Conservation (phyloP, 2,329 filamentous ascomycete species). For the Aphanoascus verrucosus region DNA sequence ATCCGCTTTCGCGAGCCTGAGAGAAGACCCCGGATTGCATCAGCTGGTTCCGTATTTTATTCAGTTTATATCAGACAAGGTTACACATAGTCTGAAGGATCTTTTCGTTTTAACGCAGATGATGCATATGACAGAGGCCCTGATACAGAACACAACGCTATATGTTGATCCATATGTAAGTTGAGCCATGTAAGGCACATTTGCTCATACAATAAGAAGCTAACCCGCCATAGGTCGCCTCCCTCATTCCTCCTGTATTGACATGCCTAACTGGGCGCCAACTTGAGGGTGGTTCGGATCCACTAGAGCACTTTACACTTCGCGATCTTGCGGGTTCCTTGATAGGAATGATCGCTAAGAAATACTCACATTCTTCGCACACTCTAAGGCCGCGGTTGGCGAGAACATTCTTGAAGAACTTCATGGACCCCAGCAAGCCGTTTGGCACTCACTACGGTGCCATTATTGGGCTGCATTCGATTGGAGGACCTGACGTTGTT, state of each 20-base stretch:
- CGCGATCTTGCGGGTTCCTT: slow-evolving; percentile 76
- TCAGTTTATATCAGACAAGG: slow-evolving; percentile 89
- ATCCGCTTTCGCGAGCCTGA: slow-evolving; percentile 73
- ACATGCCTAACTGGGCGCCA: slow-evolving; percentile 83
- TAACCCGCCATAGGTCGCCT: slow-evolving; percentile 40
- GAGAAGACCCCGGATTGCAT: slow-evolving; percentile 83
- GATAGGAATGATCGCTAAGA: slow-evolving; percentile 64
- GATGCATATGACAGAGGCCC: slow-evolving; percentile 77
- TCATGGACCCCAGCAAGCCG: slow-evolving; percentile 75
- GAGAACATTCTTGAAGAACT: slow-evolving; percentile 83
- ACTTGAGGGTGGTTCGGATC: slow-evolving; percentile 50
- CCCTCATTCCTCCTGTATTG: slow-evolving; percentile 73
- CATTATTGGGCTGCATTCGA: slow-evolving; percentile 64
- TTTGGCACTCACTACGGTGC: slow-evolving; percentile 82
- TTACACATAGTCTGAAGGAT: slow-evolving; percentile 86
- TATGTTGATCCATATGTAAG: slow-evolving; percentile 59
- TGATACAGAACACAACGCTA: slow-evolving; percentile 72
- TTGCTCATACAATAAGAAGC: slow-evolving; percentile 5
- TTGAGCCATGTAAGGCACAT: neutral
- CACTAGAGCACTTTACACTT: slow-evolving; percentile 60
- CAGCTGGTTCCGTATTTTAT: slow-evolving; percentile 95
- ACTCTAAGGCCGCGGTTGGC: slow-evolving; percentile 80
- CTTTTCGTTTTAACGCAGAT: slow-evolving; percentile 80
- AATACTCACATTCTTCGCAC: slow-evolving; percentile 70
- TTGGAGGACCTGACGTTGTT: slow-evolving; percentile 60